A percentile compares a stretch with the other conserved stretches of the same genome.
Conservation (phyloP, 805 yeast genomes). For the Zygoascus ofunaensis region DNA sequence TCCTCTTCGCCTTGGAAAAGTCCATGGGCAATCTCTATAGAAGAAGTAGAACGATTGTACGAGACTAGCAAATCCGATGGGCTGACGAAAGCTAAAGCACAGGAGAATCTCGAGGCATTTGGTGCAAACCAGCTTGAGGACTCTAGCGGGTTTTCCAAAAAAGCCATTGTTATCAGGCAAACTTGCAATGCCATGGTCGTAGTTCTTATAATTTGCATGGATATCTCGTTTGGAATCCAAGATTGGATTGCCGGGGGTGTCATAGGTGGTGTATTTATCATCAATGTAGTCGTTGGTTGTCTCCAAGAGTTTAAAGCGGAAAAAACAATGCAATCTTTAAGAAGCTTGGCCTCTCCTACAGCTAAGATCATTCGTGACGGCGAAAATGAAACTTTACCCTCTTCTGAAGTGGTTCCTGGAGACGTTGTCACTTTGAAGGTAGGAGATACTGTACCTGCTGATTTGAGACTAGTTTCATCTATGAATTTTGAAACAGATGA, state of each 20-base stretch:
- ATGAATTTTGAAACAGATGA: conserved; percentile 66
- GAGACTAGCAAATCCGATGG: conserved; percentile 43
- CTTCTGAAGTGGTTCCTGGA: conserved; percentile 52
- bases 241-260: conserved; percentile 84
- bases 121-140: conserved; percentile 60
- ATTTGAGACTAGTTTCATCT: conserved; percentile 46
- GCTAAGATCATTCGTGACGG: conserved; percentile 62
- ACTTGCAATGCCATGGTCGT: conserved; percentile 71
- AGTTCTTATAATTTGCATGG: conserved; percentile 59
- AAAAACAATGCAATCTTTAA: conserved; percentile 67
- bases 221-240: conserved; percentile 59
- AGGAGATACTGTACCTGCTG: conserved; percentile 74
- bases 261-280: conserved; percentile 53
- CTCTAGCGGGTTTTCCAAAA: conserved; percentile 44
- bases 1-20: not conserved
- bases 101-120: conserved; percentile 24
- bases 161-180: conserved; percentile 53
- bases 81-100: conserved; percentile 32
- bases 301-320: conserved; percentile 68
- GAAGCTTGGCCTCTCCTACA: conserved; percentile 58
- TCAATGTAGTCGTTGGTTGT: conserved; percentile 60
- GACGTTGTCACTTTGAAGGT: conserved; percentile 54
- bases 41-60: conserved; percentile 32
- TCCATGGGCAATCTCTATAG: conserved; percentile 26
- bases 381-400: conserved; percentile 44